phyloP scores from a whole-genome alignment of 1,284 basidiomycete genomes.

The Fomitopsis palustris region DNA sequence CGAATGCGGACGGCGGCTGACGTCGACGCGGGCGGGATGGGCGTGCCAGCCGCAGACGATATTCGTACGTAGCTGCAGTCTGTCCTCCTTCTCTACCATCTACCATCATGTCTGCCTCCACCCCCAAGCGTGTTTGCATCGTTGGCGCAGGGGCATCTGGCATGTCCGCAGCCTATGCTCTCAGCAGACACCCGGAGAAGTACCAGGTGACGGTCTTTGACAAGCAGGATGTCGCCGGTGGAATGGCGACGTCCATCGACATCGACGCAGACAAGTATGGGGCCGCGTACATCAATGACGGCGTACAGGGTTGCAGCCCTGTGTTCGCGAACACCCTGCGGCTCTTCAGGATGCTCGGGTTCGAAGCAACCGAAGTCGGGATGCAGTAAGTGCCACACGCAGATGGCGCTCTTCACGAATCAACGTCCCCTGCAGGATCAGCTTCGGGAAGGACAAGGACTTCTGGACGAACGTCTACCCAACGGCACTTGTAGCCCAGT shows the following conservation, averaged over 20 bases:
- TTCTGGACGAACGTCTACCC: slow-evolving; percentile 72
- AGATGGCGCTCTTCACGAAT: neutral
- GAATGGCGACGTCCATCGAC: slow-evolving; percentile 57
- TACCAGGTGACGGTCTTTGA: slow-evolving; percentile 57
- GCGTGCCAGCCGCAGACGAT: neutral
- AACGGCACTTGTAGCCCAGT: slow-evolving; percentile 46
- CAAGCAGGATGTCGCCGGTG: slow-evolving; percentile 48
- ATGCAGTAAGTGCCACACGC: slow-evolving; percentile 38
- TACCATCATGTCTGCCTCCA: slow-evolving; percentile 4
- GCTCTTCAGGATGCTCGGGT: slow-evolving; percentile 54
- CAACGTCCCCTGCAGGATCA: slow-evolving; percentile 33
- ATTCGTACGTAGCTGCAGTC: neutral
- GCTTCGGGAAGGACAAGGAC: slow-evolving; percentile 56
- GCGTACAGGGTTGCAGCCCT: slow-evolving; percentile 53
- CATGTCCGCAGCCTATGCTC: slow-evolving; percentile 55
- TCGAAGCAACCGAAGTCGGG: slow-evolving; percentile 48
- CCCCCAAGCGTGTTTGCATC: slow-evolving; percentile 39
- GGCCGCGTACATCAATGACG: slow-evolving; percentile 56
- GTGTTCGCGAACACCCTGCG: slow-evolving; percentile 58
- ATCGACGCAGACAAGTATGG: slow-evolving; percentile 48
- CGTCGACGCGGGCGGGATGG: neutral
- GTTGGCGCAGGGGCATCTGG: slow-evolving; percentile 51
- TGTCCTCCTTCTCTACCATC: neutral
- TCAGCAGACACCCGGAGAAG: slow-evolving; percentile 49
- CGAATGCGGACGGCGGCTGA: neutral